Conservation (phyloP, 345 rosid genomes). For the Xanthoceras sorbifolium region DNA sequence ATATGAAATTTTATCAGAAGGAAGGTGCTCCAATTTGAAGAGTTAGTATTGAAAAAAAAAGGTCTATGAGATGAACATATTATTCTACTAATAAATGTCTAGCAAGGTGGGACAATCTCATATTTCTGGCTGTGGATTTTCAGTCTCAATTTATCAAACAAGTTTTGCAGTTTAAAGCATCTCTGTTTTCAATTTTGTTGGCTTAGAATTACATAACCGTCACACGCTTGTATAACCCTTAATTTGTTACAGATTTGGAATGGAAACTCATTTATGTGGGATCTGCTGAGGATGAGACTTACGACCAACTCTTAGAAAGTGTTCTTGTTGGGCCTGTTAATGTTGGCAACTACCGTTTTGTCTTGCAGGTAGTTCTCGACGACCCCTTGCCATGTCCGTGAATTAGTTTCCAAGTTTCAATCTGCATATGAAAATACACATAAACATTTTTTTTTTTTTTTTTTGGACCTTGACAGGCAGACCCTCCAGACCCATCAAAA, state of each 20-base stretch:
- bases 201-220: background rate
- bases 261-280: slow-evolving; percentile 80
- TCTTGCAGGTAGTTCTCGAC: slow-evolving; percentile 46
- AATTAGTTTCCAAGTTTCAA: background rate
- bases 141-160: too few species aligned
- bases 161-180: too few species aligned
- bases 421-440: background rate
- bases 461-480: slow-evolving; percentile 47
- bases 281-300: slow-evolving; percentile 79
- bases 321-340: slow-evolving; percentile 75
- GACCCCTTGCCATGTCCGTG: background rate
- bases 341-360: slow-evolving; percentile 63
- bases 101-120: too few species aligned
- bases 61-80: too few species aligned
- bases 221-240: background rate
- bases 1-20: too few species aligned
- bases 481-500: slow-evolving; percentile 71
- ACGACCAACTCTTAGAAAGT: slow-evolving; percentile 65
- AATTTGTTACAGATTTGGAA: slow-evolving; percentile 48
- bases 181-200: slow-evolving; percentile 1
- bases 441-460: slow-evolving; percentile 8
- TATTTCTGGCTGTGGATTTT: too few species aligned
- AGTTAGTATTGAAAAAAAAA: too few species aligned
- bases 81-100: too few species aligned
- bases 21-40: too few species aligned